These are phyloP conservation scores for Naganishia antarctica DNA, from an alignment of 768 basidiomycete species.

Conservation along the genomic window DNA sequence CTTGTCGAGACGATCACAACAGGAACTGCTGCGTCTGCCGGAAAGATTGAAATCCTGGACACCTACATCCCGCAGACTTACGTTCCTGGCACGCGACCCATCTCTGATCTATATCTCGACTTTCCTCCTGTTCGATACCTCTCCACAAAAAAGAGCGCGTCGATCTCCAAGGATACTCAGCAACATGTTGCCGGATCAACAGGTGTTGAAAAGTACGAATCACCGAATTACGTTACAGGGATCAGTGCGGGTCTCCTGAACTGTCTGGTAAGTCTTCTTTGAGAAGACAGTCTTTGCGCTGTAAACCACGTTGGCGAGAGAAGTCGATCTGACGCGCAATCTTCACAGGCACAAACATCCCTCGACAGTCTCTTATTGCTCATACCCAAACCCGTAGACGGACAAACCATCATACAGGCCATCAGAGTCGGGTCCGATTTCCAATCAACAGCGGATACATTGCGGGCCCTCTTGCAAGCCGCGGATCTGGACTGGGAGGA, in stretches of 20 bases:
- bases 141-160: neutral
- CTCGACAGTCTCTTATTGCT: neutral
- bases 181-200: neutral
- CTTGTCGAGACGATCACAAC: neutral
- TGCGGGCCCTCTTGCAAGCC: neutral
- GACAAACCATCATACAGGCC: constrained; percentile 2
- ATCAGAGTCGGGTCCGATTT: neutral
- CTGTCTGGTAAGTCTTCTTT: constrained; percentile 3
- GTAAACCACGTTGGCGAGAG: too few species aligned
- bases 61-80: constrained; percentile 15
- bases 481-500: constrained; percentile 5
- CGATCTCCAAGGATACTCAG: too few species aligned
- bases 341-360: neutral
- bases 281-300: too few species aligned
- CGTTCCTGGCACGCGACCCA: neutral
- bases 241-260: constrained; percentile 4
- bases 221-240: constrained; percentile 16
- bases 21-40: neutral
- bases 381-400: constrained; percentile 8
- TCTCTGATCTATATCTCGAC: neutral
- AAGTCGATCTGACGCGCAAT: neutral
- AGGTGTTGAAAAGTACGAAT: neutral
- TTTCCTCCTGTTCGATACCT: constrained; percentile 12
- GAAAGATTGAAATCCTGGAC: neutral
- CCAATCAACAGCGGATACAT: neutral